These are phyloP conservation scores for Apiotrichum domesticum DNA, from an alignment of 1,284 basidiomycete genomes.

Conservation along the genomic window DNA sequence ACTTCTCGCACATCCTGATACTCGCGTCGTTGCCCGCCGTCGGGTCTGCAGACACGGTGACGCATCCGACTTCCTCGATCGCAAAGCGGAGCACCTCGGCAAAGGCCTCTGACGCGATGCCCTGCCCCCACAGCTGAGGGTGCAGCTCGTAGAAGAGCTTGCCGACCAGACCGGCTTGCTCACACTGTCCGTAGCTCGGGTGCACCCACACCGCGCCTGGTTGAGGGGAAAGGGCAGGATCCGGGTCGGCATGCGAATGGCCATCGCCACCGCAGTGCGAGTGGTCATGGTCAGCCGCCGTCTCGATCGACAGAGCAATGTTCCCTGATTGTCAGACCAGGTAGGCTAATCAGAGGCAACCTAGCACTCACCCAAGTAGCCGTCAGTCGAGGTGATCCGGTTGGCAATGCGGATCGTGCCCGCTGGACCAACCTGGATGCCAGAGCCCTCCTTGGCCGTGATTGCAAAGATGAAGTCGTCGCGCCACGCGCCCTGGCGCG, in stretches of 20 bases:
- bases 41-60: conserved; percentile 29
- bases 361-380: conserved; percentile 34
- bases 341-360: background rate
- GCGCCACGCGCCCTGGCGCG: conserved; percentile 11
- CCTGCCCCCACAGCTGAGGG: conserved; percentile 43
- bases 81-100: conserved; percentile 41
- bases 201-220: conserved; percentile 21
- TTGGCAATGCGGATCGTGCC: conserved; percentile 23
- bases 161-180: conserved; percentile 20
- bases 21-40: conserved; percentile 33
- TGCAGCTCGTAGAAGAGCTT: conserved; percentile 44
- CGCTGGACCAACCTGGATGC: conserved; percentile 18
- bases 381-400: conserved; percentile 29
- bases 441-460: conserved; percentile 27
- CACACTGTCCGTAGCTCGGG: conserved; percentile 20
- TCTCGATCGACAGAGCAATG: conserved; percentile 29
- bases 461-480: conserved; percentile 41
- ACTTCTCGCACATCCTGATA: conserved; percentile 33
- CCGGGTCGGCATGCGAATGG: background rate
- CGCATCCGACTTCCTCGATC: conserved; percentile 39
- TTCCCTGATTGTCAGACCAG: conserved; percentile 27
- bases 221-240: background rate
- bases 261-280: conserved; percentile 1
- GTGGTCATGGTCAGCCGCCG: background rate
- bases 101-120: conserved; percentile 42